These are phyloP conservation scores for Malassezia sympodialis DNA, from an alignment of 1,284 basidiomycete species.

Conservation along the genomic window DNA sequence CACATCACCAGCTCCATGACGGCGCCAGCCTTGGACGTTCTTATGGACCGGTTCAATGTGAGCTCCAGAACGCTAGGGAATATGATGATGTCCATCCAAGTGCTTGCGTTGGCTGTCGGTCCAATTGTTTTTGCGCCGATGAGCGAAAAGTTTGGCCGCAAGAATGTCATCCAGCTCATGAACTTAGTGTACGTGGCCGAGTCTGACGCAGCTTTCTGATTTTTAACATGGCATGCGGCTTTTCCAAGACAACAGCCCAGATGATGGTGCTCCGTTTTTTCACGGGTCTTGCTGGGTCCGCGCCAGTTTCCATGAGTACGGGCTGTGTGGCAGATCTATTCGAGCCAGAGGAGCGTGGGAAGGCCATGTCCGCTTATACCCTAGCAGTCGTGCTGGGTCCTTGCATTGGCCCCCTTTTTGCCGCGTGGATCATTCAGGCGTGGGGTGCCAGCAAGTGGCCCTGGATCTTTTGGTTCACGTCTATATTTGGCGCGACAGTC, in stretches of 20 bases:
- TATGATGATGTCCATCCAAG: slow-evolving; percentile 13
- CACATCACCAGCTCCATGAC: slow-evolving; percentile 8
- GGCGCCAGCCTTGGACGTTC: slow-evolving; percentile 8
- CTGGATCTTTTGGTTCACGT: slow-evolving; percentile 30
- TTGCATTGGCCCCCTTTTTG: slow-evolving; percentile 24
- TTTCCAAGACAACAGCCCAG: slow-evolving; percentile 22
- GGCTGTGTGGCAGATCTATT: slow-evolving; percentile 64
- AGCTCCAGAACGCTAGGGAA: neutral
- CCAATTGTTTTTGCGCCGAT: slow-evolving; percentile 7
- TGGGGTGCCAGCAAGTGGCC: slow-evolving; percentile 19
- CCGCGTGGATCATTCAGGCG: slow-evolving; percentile 28
- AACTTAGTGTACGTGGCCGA: neutral
- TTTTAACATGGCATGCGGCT: slow-evolving; percentile 20
- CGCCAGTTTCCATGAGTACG: slow-evolving; percentile 50
- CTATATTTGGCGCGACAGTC: slow-evolving; percentile 25
- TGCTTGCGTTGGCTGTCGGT: slow-evolving; percentile 7
- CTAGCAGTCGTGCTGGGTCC: slow-evolving; percentile 51
- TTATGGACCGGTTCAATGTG: neutral
- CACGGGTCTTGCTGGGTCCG: slow-evolving; percentile 40
- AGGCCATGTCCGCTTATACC: slow-evolving; percentile 51
- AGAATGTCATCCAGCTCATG: slow-evolving; percentile 3
- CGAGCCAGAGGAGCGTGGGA: slow-evolving; percentile 53
- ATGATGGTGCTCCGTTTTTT: slow-evolving; percentile 27
- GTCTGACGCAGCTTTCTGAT: neutral
- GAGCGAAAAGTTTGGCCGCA: slow-evolving; percentile 12